Base-by-base conservation (phyloP, 495 filamentous ascomycete species). In the Lasiosphaeria miniovina region DNA sequence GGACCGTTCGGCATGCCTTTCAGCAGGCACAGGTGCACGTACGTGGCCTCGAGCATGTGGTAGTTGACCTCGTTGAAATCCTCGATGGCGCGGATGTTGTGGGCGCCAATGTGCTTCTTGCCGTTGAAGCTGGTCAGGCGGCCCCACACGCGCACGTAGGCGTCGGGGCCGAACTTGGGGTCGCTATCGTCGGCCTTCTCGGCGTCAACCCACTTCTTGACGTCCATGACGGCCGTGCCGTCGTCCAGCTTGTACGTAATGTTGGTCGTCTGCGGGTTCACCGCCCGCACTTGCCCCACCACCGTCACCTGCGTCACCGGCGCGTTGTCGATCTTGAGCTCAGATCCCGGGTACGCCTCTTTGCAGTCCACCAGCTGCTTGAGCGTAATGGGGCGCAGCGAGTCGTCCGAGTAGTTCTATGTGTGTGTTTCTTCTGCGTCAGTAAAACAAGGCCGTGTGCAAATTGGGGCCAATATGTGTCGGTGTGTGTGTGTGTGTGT, bases 171-270 rank as follows among this genome's bases (percentile, higher is more conserved):
- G 60, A 78, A 75, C 32, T 52, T 46, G 40, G 66, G 53, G 51
- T 77, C 69, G 35, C 68, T 77, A 52, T 83, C 80, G 73, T 82
- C 81, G 12, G 75, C 67, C 57, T 79, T 76, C 57, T 80, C 78
- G 3, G 74, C 75, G 75, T 96, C 90, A 24, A 92, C 77, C 90
- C 91, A 98, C 72, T 90, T 85, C 79, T 96, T 97, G 45, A 91
- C 92, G 78, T 98, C 94, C 57, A 96, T 85, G 34, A 84, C 80
- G 59, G 90, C 94, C 0, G 94, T 98, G 73, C 95, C 94, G 76
- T 98, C 94, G 75, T 98, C 95, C 64, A 98, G 75, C 65, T 85
- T 88, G 83, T 96, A 97, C 36, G 89, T 96, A 60, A 89, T 81
- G 77, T 96, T 95, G 57, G 93, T 96, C 51, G 88, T 80, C 77